Percentiles rank a stretch among this genome's conserved stretches.
phyloP scores from a whole-genome alignment of 768 basidiomycete species.

The Pleurotus citrinopileatus region DNA sequence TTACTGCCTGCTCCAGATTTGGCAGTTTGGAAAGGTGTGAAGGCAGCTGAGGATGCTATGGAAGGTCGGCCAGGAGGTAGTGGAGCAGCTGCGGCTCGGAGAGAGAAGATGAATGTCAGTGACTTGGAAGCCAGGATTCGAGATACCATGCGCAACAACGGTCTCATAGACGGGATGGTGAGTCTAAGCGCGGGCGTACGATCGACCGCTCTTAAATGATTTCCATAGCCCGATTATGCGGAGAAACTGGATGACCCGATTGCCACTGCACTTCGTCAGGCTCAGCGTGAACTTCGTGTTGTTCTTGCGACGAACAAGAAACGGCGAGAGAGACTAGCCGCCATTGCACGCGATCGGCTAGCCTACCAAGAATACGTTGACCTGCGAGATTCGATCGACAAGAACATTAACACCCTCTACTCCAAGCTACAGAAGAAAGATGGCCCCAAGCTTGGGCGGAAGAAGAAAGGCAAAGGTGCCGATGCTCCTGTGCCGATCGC shows the following conservation, averaged over 20 bases:
- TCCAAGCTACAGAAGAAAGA: constrained; percentile 83
- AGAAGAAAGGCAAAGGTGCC: constrained; percentile 57
- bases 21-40: constrained; percentile 70
- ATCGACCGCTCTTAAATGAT: neutral
- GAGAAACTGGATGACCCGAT: constrained; percentile 92
- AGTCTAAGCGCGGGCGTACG: constrained; percentile 30
- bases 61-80: constrained; percentile 80
- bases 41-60: constrained; percentile 83
- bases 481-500: constrained; percentile 27
- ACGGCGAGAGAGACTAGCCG: constrained; percentile 68
- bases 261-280: constrained; percentile 83
- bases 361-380: constrained; percentile 92
- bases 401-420: constrained; percentile 72
- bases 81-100: constrained; percentile 71
- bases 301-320: constrained; percentile 84
- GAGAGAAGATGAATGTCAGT: constrained; percentile 73
- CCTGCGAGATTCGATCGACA: constrained; percentile 81
- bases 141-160: constrained; percentile 77
- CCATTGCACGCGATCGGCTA: constrained; percentile 81
- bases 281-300: constrained; percentile 75
- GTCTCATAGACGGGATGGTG: constrained; percentile 67
- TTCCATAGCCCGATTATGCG: constrained; percentile 63
- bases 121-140: constrained; percentile 75
- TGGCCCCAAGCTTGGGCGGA: constrained; percentile 71
- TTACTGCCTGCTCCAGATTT: constrained; percentile 68